Percentiles rank a stretch among this genome's conserved stretches.
Evolutionary conservation across 1,139 yeast species (phyloP).

Genomic region (Geotrichum reessii): DNA sequence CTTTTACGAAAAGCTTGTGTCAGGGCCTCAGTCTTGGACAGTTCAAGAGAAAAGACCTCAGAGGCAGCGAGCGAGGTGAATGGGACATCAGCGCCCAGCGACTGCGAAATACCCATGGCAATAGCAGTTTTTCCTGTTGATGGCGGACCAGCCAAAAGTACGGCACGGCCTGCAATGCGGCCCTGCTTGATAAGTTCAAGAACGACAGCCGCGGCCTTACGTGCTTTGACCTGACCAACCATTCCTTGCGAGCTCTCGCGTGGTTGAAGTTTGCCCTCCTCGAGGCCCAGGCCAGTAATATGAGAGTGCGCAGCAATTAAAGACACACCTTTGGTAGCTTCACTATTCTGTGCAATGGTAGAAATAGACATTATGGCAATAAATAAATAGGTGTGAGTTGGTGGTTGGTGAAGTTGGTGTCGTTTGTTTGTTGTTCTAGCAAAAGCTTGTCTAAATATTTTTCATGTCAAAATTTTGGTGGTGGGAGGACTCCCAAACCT

Average conservation of each 20-base stretch:
- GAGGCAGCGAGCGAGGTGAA: slow-evolving; percentile 93
- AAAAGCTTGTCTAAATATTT: neutral
- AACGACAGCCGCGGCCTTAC: slow-evolving; percentile 93
- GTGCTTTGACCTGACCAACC: slow-evolving; percentile 95
- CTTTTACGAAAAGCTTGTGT: slow-evolving; percentile 94
- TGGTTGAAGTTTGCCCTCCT: slow-evolving; percentile 74
- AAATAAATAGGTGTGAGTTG: neutral
- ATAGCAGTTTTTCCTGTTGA: slow-evolving; percentile 98
- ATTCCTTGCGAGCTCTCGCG: slow-evolving; percentile 79
- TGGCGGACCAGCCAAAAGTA: slow-evolving; percentile 95
- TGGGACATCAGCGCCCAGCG: slow-evolving; percentile 85
- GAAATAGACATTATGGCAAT: slow-evolving; percentile 25
- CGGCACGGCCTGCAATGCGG: slow-evolving; percentile 94
- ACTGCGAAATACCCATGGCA: slow-evolving; percentile 94
- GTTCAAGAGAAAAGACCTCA: slow-evolving; percentile 84
- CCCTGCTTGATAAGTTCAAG: slow-evolving; percentile 91
- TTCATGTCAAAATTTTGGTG: neutral
- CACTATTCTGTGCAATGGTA: slow-evolving; percentile 37
- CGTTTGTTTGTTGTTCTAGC: neutral
- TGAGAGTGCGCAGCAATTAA: slow-evolving; percentile 94
- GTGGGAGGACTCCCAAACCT: slow-evolving; percentile 1
- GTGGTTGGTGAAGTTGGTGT: neutral
- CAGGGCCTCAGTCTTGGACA: slow-evolving; percentile 90
- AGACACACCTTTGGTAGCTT: slow-evolving; percentile 38
- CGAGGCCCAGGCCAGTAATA: slow-evolving; percentile 90